Percentiles rank a stretch among this genome's conserved stretches.
Conservation (phyloP, 2,329 filamentous ascomycete species). For the Cercospora sesami region DNA sequence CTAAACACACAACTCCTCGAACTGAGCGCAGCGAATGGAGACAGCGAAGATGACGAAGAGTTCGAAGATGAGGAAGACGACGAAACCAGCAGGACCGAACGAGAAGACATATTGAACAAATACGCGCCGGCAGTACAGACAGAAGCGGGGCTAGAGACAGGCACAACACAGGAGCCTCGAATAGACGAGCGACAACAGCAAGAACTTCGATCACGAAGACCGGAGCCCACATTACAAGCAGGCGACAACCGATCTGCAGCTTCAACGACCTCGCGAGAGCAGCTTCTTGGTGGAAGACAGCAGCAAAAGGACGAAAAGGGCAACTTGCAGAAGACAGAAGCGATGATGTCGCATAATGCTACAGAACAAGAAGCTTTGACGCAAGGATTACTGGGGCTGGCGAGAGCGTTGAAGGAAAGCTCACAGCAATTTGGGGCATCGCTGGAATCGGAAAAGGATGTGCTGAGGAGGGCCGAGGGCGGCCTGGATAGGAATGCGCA, state of each 20-base stretch:
- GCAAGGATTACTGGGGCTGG: slow-evolving; percentile 76
- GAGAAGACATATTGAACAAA: slow-evolving; percentile 43
- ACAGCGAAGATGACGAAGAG: slow-evolving; percentile 41
- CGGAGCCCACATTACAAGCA: slow-evolving; percentile 20
- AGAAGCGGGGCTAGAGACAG: slow-evolving; percentile 32
- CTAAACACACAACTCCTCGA: slow-evolving; percentile 68
- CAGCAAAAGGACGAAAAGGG: slow-evolving; percentile 14
- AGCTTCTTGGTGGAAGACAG: slow-evolving; percentile 40
- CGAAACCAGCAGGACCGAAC: slow-evolving; percentile 43
- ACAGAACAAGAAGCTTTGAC: slow-evolving; percentile 82
- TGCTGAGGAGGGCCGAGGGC: slow-evolving; percentile 68
- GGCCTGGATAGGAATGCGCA: slow-evolving; percentile 75
- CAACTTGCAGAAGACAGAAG: slow-evolving; percentile 53
- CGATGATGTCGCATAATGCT: slow-evolving; percentile 73
- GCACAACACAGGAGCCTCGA: slow-evolving; percentile 14
- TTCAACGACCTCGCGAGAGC: slow-evolving; percentile 39
- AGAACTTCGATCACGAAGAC: slow-evolving; percentile 33
- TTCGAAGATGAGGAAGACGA: slow-evolving; percentile 47
- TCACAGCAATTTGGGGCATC: slow-evolving; percentile 70
- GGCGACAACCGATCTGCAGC: slow-evolving; percentile 35
- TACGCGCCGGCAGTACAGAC: slow-evolving; percentile 45
- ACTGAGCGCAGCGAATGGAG: slow-evolving; percentile 58
- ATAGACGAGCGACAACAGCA: slow-evolving; percentile 20
- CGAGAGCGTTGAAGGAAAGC: slow-evolving; percentile 72
- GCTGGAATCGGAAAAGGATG: slow-evolving; percentile 71